Percentiles rank a stretch among this genome's conserved stretches.
Conservation (phyloP, 2,329 filamentous ascomycete genomes). For the Lasiodiplodia citricola region DNA sequence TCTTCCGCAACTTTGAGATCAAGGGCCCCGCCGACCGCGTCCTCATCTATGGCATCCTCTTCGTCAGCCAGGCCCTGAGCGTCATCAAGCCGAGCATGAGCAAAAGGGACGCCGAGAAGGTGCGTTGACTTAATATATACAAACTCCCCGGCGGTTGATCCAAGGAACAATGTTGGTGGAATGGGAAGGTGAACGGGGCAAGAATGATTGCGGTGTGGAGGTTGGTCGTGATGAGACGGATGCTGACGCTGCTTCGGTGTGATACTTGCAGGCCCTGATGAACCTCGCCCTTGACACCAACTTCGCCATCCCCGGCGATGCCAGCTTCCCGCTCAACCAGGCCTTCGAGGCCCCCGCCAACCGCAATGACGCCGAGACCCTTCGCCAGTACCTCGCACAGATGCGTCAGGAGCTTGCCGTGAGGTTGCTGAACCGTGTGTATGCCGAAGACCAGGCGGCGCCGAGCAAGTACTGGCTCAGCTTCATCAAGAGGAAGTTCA, state of each 20-base stretch:
- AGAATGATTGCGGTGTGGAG: background rate
- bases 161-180: background rate
- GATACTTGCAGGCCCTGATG: constrained; percentile 69
- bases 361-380: constrained; percentile 84
- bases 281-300: constrained; percentile 90
- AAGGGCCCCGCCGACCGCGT: constrained; percentile 93
- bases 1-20: constrained; percentile 99
- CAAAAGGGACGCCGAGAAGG: constrained; percentile 70
- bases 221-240: background rate
- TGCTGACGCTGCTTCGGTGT: background rate
- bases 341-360: constrained; percentile 90
- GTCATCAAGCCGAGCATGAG: constrained; percentile 81
- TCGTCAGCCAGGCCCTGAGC: constrained; percentile 85
- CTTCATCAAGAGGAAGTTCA: constrained; percentile 99
- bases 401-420: constrained; percentile 89
- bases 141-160: too few relatives aligned
- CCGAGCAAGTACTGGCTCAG: constrained; percentile 95
- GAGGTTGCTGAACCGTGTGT: constrained; percentile 83
- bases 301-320: constrained; percentile 93
- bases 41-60: constrained; percentile 95
- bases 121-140: constrained; percentile 33
- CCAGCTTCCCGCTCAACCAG: constrained; percentile 91
- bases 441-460: constrained; percentile 67
- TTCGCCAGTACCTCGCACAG: constrained; percentile 89
- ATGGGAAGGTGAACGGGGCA: background rate